Base-by-base conservation (phyloP, 2,329 filamentous ascomycete species). In the Akanthomyces uredinophilus region DNA sequence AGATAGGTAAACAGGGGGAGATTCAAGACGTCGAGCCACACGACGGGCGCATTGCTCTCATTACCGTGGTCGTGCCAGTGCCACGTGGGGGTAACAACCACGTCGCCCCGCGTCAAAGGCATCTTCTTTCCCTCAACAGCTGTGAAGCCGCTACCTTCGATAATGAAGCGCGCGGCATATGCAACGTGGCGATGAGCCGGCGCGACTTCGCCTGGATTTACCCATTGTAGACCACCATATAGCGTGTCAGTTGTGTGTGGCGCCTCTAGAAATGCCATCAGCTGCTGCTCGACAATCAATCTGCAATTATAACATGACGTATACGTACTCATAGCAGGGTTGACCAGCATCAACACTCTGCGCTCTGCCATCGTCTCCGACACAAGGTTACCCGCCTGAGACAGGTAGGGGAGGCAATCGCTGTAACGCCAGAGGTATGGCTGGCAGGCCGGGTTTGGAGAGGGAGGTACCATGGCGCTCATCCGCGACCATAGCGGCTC, bases 11-110 rank as follows among this genome's bases (percentile, higher is more conserved):
- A 85, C 3, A 77, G 71, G 0, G 83, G 83, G 1, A 86, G 68
- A 69, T 86, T 81, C 1, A 86, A 69, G 4, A 78, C 81, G 66
- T 86, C 83, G 1, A 86, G 73, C 83, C 83, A 86, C 32, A 86
- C 79, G 69, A 85, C 80, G 0, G 82, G 81, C 1, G 74, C 75
- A 1, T 74, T 73, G 10, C 82, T 79, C 62, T 86, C 82, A 53
- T 85, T 85, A 3, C 83, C 83, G 62, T 86, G 83, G 63, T 86
- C 83, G 64, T 85, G 83, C 77, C 81, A 86, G 67, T 84, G 80
- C 83, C 83, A 86, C 0, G 77, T 79, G 0, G 83, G 83, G 0
- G 83, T 86, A 1, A 85, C 70, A 16, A 86, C 81, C 1, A 86
- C 80, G 64, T 86, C 83, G 10, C 83, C 82, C 2, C 78, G 74